phyloP scores from a whole-genome alignment of 805 yeast species.

The Candida palmyrensis region DNA sequence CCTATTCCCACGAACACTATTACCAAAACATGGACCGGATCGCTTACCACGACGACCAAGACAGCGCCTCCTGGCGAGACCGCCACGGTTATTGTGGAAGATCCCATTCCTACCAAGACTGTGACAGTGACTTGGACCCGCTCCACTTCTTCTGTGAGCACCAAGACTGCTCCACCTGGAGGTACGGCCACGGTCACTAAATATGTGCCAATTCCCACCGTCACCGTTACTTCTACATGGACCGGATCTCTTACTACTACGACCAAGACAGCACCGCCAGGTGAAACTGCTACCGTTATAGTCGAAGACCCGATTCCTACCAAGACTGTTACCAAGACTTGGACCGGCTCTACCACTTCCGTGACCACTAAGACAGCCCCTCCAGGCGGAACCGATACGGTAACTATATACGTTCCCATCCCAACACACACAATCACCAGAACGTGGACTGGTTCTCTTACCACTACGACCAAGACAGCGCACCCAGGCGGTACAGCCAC shows the following conservation, averaged over 20 bases:
- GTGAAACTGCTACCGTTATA: constrained; percentile 2
- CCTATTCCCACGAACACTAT: constrained; percentile 12
- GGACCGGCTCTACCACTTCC: constrained; percentile 14
- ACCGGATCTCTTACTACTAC: no score
- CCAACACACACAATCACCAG: constrained; percentile 4
- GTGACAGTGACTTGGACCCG: constrained; percentile 6
- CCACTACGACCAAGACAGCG: constrained; percentile 8
- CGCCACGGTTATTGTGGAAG: constrained; percentile 2
- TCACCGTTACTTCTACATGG: constrained; percentile 1
- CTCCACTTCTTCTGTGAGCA: constrained; percentile 5
- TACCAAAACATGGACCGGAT: constrained; percentile 11
- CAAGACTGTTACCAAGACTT: constrained; percentile 10
- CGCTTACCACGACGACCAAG: constrained; percentile 8
- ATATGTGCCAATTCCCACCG: constrained; percentile 7
- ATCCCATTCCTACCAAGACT: constrained; percentile 6
- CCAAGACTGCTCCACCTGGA: neutral
- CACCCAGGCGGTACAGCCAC: constrained; percentile 7
- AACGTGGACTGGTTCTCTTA: constrained; percentile 10
- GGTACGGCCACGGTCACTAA: constrained; percentile 9
- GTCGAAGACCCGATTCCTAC: constrained; percentile 6
- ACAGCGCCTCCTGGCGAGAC: constrained; percentile 2
- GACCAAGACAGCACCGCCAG: no score
- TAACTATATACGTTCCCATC: constrained; percentile 5
- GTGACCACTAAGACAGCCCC: constrained; percentile 15
- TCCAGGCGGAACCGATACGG: constrained; percentile 13